These are phyloP conservation scores for Solanum okadae DNA, from an alignment of 257 asterid genomes.

Conservation along the genomic window DNA sequence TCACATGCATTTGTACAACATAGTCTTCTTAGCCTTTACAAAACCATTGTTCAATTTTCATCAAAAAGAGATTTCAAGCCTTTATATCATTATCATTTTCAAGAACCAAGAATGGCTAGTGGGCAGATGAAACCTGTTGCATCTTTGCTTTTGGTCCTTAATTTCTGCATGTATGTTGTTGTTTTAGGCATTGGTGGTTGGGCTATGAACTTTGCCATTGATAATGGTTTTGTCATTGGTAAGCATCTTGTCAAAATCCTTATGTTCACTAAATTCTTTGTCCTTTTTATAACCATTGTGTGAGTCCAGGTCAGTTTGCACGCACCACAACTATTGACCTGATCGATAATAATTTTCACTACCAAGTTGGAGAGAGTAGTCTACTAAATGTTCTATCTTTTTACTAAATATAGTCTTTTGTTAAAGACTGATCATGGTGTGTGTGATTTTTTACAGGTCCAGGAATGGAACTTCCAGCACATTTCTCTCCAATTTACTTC, in stretches of 20 bases:
- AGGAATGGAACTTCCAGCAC: constrained; percentile 56
- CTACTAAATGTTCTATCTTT: not conserved
- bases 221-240: constrained; percentile 79
- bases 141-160: constrained; percentile 55
- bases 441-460: constrained; percentile 35
- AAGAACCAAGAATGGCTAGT: constrained; percentile 37
- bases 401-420: not conserved
- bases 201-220: constrained; percentile 72
- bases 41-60: not conserved
- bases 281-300: not conserved
- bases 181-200: constrained; percentile 73
- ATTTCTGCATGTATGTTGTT: constrained; percentile 77
- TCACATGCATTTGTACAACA: constrained; percentile 6
- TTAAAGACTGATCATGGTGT: not conserved
- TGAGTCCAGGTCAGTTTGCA: not conserved
- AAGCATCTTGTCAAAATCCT: not conserved
- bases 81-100: not conserved
- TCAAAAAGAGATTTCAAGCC: not conserved
- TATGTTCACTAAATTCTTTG: not conserved
- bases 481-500: constrained; percentile 76
- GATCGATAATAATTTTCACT: not conserved
- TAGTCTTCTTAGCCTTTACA: not conserved
- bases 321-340: not conserved
- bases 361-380: not conserved
- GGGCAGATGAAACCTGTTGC: constrained; percentile 48